A percentile compares a stretch with the other conserved stretches of the same genome.
These are phyloP conservation scores for Evernia prunastri DNA, from an alignment of 495 filamentous ascomycete species.

Conservation along the genomic window DNA sequence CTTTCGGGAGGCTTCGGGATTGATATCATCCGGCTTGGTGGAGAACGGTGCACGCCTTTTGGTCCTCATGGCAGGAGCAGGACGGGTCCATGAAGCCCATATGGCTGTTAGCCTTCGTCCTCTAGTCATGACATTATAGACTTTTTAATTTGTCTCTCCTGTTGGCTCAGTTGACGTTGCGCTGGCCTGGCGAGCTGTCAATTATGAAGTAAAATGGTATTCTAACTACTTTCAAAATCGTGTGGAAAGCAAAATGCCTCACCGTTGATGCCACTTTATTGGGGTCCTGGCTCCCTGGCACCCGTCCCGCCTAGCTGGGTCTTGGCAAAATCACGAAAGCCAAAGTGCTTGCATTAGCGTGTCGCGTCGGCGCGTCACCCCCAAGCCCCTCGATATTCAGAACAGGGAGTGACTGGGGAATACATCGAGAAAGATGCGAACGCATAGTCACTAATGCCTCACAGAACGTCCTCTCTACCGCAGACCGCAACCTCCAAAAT, in stretches of 20 bases:
- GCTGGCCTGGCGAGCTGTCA: background rate
- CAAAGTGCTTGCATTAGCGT: slow-evolving; percentile 29
- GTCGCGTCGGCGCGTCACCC: slow-evolving; percentile 23
- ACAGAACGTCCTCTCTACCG: slow-evolving; percentile 11
- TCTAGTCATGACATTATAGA: slow-evolving; percentile 8
- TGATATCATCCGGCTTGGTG: slow-evolving; percentile 20
- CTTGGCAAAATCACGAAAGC: slow-evolving; percentile 7
- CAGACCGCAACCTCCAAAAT: slow-evolving; percentile 20
- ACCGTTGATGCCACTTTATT: no score
- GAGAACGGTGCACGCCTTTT: slow-evolving; percentile 6
- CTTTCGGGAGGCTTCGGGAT: slow-evolving; percentile 20
- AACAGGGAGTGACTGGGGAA: no score
- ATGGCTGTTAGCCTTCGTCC: slow-evolving; percentile 5
- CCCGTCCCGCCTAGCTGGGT: no score
- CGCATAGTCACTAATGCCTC: slow-evolving; percentile 28
- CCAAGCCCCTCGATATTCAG: background rate
- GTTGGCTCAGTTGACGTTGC: background rate
- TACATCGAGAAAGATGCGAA: no score
- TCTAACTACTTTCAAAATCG: background rate
- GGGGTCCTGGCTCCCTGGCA: no score
- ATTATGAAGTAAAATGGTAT: background rate
- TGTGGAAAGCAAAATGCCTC: background rate
- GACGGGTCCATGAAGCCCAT: background rate
- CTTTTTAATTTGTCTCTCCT: background rate
- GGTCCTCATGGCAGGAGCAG: background rate